Conservation (phyloP, 768 basidiomycete genomes). For the Suillus placidus region DNA sequence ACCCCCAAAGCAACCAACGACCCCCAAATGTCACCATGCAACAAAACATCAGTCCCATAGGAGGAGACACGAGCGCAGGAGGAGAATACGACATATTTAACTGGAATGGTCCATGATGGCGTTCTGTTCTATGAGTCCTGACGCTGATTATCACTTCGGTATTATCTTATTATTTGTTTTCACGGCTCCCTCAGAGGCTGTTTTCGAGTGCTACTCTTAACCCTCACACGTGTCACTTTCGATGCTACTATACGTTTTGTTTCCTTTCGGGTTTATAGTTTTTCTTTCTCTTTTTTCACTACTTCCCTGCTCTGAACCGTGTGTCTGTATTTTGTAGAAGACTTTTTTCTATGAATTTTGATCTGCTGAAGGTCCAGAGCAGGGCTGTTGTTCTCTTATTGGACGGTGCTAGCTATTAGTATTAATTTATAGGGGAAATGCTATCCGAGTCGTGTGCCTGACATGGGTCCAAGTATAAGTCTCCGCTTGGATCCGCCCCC, state of each 20-base stretch:
- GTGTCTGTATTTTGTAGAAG: slow-evolving; percentile 37
- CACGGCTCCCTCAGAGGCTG: background rate
- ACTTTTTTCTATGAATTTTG: slow-evolving; percentile 14
- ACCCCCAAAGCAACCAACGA: slow-evolving; percentile 35
- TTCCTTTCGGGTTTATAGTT: background rate
- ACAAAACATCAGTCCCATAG: slow-evolving; percentile 44
- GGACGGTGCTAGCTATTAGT: background rate
- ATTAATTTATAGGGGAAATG: slow-evolving; percentile 1
- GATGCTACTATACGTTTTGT: slow-evolving; percentile 1
- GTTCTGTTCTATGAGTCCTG: slow-evolving; percentile 18
- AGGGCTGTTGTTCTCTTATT: background rate
- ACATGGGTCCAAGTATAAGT: background rate
- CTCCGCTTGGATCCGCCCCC: background rate
- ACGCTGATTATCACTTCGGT: slow-evolving; percentile 30
- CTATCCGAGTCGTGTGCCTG: background rate
- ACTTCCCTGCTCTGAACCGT: slow-evolving; percentile 13
- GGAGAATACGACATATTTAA: slow-evolving; percentile 65
- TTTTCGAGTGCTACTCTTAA: background rate
- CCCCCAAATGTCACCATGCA: slow-evolving; percentile 54
- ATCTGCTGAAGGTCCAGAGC: background rate
- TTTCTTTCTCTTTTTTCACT: slow-evolving; percentile 9
- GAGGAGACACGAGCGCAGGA: slow-evolving; percentile 44
- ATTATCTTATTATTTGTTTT: slow-evolving; percentile 25
- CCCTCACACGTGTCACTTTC: background rate
- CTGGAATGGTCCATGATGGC: slow-evolving; percentile 49